Percentiles rank a stretch among this genome's conserved stretches.
phyloP scores from a whole-genome alignment of 2,329 filamentous ascomycete genomes.

The Xylariaceae sp. region DNA sequence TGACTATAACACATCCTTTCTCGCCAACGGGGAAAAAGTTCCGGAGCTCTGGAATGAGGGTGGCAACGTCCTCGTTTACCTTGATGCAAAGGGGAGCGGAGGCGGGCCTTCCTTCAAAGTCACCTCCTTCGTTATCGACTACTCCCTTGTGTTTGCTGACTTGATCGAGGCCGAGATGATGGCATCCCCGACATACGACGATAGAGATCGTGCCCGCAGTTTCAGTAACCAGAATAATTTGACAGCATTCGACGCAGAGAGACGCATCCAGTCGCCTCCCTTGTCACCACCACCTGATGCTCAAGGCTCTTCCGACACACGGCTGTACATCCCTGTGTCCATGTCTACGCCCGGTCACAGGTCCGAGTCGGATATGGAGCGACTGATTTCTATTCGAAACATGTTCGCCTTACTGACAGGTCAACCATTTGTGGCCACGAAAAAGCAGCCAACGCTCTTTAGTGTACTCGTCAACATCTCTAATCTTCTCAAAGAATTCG shows the following conservation, averaged over 20 bases:
- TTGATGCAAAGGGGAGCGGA: slow-evolving; percentile 48
- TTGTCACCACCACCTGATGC: slow-evolving; percentile 33
- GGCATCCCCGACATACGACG: slow-evolving; percentile 25
- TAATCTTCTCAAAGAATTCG: slow-evolving; percentile 50
- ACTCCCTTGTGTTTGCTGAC: slow-evolving; percentile 51
- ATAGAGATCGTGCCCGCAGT: slow-evolving; percentile 36
- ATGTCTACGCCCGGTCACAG: slow-evolving; percentile 32
- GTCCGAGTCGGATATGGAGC: slow-evolving; percentile 45
- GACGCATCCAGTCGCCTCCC: slow-evolving; percentile 32
- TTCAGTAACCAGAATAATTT: slow-evolving; percentile 45
- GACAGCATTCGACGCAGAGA: slow-evolving; percentile 44
- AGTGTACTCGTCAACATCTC: slow-evolving; percentile 51
- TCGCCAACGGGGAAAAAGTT: slow-evolving; percentile 55
- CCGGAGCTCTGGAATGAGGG: slow-evolving; percentile 63
- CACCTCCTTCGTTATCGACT: slow-evolving; percentile 47
- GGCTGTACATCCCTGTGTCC: slow-evolving; percentile 51
- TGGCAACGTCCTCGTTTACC: slow-evolving; percentile 53
- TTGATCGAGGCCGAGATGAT: slow-evolving; percentile 43
- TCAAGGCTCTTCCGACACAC: slow-evolving; percentile 35
- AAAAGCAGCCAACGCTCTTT: slow-evolving; percentile 47
- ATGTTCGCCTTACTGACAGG: slow-evolving; percentile 62
- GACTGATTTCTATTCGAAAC: slow-evolving; percentile 57
- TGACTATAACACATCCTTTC: slow-evolving; percentile 52
- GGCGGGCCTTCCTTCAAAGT: slow-evolving; percentile 58
- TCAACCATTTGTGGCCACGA: slow-evolving; percentile 59